Conservation (phyloP, 345 rosid species). For the Noccaea bulbosa region DNA sequence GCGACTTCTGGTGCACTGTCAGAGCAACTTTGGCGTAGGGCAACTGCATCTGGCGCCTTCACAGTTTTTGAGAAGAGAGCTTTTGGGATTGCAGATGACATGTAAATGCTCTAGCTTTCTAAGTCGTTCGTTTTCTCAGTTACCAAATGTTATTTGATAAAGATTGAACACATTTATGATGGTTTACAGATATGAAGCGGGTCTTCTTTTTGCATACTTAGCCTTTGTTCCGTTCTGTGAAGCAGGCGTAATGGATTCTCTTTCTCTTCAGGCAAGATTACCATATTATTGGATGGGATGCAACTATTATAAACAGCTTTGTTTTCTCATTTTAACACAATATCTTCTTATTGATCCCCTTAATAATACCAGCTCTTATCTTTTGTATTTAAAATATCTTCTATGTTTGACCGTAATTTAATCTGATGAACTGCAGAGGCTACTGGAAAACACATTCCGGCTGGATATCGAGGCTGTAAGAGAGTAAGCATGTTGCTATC, state of each 20-base stretch:
- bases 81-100: constrained; percentile 96
- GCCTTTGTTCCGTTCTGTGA: constrained; percentile 95
- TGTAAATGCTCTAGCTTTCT: constrained; percentile 50
- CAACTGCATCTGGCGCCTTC: constrained; percentile 76
- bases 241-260: constrained; percentile 78
- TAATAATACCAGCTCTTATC: not conserved
- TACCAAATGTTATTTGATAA: constrained; percentile 18
- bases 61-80: constrained; percentile 77
- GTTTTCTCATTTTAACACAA: constrained; percentile 16
- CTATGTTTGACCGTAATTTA: constrained; percentile 17
- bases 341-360: not conserved
- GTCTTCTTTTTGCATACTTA: constrained; percentile 91
- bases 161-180: constrained; percentile 27
- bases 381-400: constrained; percentile 11
- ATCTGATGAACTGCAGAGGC: constrained; percentile 66
- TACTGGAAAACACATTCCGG: constrained; percentile 83
- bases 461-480: constrained; percentile 86
- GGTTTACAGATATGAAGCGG: constrained; percentile 80
- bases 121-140: constrained; percentile 10
- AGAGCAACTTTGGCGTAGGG: constrained; percentile 92
- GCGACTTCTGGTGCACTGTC: constrained; percentile 52
- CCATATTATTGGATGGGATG: constrained; percentile 7
- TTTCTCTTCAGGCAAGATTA: constrained; percentile 76
- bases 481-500: constrained; percentile 69
- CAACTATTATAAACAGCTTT: not conserved